Conservation (phyloP, 306 rosid species). For the Aeschynomene evenia region DNA sequence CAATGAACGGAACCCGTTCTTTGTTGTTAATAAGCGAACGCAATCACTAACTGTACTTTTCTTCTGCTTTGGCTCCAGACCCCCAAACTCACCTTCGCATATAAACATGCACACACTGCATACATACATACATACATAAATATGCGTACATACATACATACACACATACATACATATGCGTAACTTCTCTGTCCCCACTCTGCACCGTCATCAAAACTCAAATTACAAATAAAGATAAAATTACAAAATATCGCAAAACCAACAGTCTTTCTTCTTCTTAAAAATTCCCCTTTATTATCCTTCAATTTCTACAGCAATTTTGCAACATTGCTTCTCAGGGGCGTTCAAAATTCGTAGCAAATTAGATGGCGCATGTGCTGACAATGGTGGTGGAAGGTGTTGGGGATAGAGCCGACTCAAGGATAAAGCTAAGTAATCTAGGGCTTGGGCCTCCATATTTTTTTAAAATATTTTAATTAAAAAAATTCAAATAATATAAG, state of each 20-base stretch:
- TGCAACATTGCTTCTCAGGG: too few relatives aligned
- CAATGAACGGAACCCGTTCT: background rate
- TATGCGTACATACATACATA: too few relatives aligned
- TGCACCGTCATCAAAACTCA: background rate
- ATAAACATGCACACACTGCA: too few relatives aligned
- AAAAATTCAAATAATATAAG: too few relatives aligned
- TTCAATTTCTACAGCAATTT: background rate
- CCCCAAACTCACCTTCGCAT: background rate
- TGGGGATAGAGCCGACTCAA: too few relatives aligned
- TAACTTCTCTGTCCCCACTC: slow-evolving; percentile 18
- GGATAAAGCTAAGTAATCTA: too few relatives aligned
- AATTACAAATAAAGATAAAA: slow-evolving; percentile 12
- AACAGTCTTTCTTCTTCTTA: slow-evolving; percentile 37
- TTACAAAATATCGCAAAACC: slow-evolving; percentile 49
- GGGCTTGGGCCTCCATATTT: too few relatives aligned
- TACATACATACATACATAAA: too few relatives aligned
- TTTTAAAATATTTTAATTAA: too few relatives aligned
- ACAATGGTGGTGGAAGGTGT: slow-evolving; percentile 44
- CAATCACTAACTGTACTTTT: slow-evolving; percentile 2
- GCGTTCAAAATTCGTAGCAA: too few relatives aligned
- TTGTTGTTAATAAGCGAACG: slow-evolving; percentile 12
- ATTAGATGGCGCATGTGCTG: slow-evolving; percentile 48
- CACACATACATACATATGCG: too few relatives aligned
- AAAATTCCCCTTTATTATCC: background rate
- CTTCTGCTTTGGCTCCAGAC: too few relatives aligned